Conservation (phyloP, 768 basidiomycete species). For the Kwoniella sp. region DNA sequence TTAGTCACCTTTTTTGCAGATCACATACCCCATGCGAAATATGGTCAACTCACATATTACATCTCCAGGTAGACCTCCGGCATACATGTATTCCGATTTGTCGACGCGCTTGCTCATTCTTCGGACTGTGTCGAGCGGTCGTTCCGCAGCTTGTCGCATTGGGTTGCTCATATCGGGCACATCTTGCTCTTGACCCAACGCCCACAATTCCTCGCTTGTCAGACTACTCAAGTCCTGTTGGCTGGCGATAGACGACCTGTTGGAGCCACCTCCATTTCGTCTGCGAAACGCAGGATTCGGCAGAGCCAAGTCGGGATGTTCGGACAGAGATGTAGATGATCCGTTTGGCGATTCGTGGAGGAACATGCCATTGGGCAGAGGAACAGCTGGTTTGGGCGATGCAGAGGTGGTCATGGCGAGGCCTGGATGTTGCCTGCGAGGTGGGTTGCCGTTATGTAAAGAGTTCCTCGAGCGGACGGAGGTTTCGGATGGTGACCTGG, state of each 20-base stretch:
- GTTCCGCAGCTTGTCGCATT: conserved; percentile 39
- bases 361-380: conserved; percentile 31
- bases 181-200: conserved; percentile 27
- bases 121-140: conserved; percentile 51
- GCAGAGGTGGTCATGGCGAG: conserved; percentile 20
- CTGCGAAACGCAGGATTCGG: conserved; percentile 46
- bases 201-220: conserved; percentile 48
- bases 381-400: conserved; percentile 11
- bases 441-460: conserved; percentile 1
- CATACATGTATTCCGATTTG: conserved; percentile 7
- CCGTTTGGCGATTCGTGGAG: conserved; percentile 40
- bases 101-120: conserved; percentile 40
- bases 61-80: conserved; percentile 36
- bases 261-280: conserved; percentile 23
- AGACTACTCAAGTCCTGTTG: conserved; percentile 32
- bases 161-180: conserved; percentile 53
- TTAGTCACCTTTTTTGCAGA: no score
- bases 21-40: no score
- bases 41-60: conserved; percentile 43
- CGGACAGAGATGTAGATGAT: conserved; percentile 30
- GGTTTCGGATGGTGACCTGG: conserved; percentile 23
- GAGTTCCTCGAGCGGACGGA: conserved; percentile 17
- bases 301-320: conserved; percentile 29
- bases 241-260: conserved; percentile 35
- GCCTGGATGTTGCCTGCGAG: conserved; percentile 21